Conservation (phyloP, 2,329 filamentous ascomycete genomes). For the Hypomyces perniciosus region DNA sequence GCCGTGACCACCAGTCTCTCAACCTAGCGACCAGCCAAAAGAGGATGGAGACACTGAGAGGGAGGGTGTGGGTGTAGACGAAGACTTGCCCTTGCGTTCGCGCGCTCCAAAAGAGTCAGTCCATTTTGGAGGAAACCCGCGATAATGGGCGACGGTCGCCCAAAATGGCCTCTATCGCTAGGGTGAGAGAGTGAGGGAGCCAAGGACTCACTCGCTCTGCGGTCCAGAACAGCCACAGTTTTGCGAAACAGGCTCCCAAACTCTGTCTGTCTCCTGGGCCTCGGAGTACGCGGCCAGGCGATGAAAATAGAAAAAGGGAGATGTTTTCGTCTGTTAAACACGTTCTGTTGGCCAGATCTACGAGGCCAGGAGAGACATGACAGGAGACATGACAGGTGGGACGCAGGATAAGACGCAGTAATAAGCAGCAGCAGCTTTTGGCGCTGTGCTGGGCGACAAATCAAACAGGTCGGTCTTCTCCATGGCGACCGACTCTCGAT, state of each 20-base stretch:
- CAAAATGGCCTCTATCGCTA: neutral
- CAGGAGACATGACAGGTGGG: neutral
- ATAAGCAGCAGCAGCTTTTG: no score
- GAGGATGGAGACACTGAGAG: neutral
- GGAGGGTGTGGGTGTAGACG: neutral
- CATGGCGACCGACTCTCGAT: neutral
- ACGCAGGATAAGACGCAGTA: no score
- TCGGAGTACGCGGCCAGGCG: neutral
- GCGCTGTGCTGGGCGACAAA: neutral
- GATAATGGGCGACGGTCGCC: slow-evolving; percentile 2
- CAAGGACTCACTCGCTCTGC: neutral
- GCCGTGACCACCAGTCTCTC: slow-evolving; percentile 6
- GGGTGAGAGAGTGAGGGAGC: slow-evolving; percentile 1
- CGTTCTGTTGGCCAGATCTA: slow-evolving; percentile 8
- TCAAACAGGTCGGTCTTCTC: slow-evolving; percentile 1
- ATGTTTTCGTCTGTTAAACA: neutral
- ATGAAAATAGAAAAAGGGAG: slow-evolving; percentile 8
- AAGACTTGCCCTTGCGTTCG: neutral
- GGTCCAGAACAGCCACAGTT: neutral
- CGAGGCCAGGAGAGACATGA: neutral
- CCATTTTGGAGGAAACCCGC: slow-evolving; percentile 2
- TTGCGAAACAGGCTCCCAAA: slow-evolving; percentile 12
- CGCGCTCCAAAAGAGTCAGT: neutral
- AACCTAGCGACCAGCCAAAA: slow-evolving; percentile 8
- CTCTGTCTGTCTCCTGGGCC: slow-evolving; percentile 5